phyloP scores from a whole-genome alignment of 169 alveolate genomes.

The Theileria sp. region DNA sequence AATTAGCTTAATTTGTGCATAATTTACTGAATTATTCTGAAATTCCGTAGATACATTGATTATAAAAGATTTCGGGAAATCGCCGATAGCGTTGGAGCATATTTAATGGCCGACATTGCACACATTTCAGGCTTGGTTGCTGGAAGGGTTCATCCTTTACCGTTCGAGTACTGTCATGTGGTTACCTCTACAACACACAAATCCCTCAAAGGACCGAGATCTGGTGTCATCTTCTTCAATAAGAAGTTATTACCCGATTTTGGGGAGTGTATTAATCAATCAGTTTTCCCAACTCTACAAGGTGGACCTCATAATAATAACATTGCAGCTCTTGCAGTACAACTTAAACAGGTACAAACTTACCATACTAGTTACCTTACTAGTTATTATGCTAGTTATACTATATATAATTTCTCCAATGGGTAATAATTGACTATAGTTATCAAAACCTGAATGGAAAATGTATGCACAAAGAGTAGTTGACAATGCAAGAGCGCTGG shows the following conservation, averaged over 20 bases:
- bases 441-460: slow-evolving; percentile 71
- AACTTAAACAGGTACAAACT: slow-evolving; percentile 76
- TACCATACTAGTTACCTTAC: no score
- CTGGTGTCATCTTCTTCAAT: slow-evolving; percentile 90
- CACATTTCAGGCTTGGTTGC: slow-evolving; percentile 95
- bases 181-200: slow-evolving; percentile 98
- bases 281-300: slow-evolving; percentile 95
- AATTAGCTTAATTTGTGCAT: not conserved
- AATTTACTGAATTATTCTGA: not conserved
- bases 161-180: slow-evolving; percentile 90
- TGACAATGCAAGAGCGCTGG: slow-evolving; percentile 79
- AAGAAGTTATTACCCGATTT: slow-evolving; percentile 80
- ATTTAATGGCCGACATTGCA: slow-evolving; percentile 95
- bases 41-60: slow-evolving; percentile 82
- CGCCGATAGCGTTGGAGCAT: slow-evolving; percentile 93
- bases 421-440: slow-evolving; percentile 10
- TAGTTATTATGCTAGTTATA: no score
- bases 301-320: slow-evolving; percentile 94
- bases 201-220: slow-evolving; percentile 94
- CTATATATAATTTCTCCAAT: not conserved
- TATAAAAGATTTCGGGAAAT: slow-evolving; percentile 86
- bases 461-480: slow-evolving; percentile 74
- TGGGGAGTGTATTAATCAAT: slow-evolving; percentile 87
- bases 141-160: slow-evolving; percentile 87
- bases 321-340: slow-evolving; percentile 87